Evolutionary conservation across 78 protist genomes (phyloP).

Genomic region (Emiliania huxleyi): DNA sequence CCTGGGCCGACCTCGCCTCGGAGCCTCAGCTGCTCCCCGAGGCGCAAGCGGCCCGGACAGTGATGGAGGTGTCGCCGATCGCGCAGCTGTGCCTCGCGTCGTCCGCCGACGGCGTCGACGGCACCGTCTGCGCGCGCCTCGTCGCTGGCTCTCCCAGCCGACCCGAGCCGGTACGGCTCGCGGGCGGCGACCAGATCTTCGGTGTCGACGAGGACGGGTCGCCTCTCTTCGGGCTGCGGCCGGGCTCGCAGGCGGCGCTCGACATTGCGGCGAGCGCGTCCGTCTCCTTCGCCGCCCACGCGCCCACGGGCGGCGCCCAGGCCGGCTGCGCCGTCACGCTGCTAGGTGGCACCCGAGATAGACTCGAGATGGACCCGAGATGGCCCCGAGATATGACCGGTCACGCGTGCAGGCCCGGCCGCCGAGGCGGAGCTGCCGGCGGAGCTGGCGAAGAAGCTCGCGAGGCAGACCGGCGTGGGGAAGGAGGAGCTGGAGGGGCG

Average conservation of each 20-base stretch:
- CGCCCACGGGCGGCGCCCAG: neutral
- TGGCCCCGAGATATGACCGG: too few relatives aligned
- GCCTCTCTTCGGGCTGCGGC: neutral
- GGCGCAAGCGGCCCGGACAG: neutral
- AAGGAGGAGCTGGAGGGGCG: neutral
- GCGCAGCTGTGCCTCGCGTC: neutral
- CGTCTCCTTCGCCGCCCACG: neutral
- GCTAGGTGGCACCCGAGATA: too few relatives aligned
- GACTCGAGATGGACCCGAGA: too few relatives aligned
- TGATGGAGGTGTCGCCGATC: neutral
- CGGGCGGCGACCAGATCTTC: neutral
- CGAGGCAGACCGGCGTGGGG: neutral
- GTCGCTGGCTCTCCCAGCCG: neutral
- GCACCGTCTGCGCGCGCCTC: neutral
- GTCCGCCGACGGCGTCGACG: neutral
- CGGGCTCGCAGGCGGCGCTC: neutral
- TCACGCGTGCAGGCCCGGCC: neutral
- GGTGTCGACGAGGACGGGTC: neutral
- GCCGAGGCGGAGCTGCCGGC: neutral
- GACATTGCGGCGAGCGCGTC: neutral
- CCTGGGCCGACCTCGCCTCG: too few relatives aligned
- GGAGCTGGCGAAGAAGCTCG: neutral
- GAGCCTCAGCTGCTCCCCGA: too few relatives aligned
- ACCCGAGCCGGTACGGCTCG: neutral
- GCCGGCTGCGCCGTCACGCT: neutral